phyloP scores from a whole-genome alignment of 176 grass and related monocot genomes.

The Aegilops bicornis region DNA sequence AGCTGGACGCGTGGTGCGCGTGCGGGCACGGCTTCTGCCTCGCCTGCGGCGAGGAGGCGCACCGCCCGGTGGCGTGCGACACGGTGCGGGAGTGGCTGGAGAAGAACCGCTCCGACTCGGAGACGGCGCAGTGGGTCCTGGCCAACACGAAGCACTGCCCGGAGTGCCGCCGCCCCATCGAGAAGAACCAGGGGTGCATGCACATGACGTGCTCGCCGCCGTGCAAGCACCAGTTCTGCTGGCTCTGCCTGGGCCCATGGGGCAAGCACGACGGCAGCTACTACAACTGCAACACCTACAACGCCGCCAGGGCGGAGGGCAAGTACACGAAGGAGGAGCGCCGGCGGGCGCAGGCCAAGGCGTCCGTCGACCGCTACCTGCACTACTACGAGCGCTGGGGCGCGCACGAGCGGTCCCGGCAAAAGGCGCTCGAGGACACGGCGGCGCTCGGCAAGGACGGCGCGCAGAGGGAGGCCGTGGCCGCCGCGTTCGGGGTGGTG shows the following conservation, averaged over 20 bases:
- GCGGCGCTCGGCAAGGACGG: background rate
- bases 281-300: conserved; percentile 41
- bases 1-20: conserved; percentile 35
- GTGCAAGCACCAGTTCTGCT: conserved; percentile 55
- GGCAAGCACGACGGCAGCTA: background rate
- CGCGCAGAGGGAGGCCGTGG: background rate
- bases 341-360: conserved; percentile 23
- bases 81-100: conserved; percentile 14
- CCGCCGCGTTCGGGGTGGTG: background rate
- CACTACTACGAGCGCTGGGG: conserved; percentile 44
- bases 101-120: conserved; percentile 3
- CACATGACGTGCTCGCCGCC: conserved; percentile 47
- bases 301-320: conserved; percentile 20
- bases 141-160: conserved; percentile 57
- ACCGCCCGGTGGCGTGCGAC: conserved; percentile 50
- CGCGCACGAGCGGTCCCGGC: conserved; percentile 7
- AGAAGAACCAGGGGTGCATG: conserved; percentile 63
- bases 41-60: conserved; percentile 48
- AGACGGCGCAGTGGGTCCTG: conserved; percentile 37
- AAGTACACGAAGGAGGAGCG: background rate
- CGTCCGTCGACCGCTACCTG: conserved; percentile 26
- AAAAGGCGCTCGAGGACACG: background rate
- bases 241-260: conserved; percentile 52
- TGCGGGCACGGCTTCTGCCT: conserved; percentile 38
- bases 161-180: conserved; percentile 37